Percentiles rank a stretch among this genome's conserved stretches.
Conservation (phyloP, 169 alveolate genomes). For the Toxoplasma gondii region DNA sequence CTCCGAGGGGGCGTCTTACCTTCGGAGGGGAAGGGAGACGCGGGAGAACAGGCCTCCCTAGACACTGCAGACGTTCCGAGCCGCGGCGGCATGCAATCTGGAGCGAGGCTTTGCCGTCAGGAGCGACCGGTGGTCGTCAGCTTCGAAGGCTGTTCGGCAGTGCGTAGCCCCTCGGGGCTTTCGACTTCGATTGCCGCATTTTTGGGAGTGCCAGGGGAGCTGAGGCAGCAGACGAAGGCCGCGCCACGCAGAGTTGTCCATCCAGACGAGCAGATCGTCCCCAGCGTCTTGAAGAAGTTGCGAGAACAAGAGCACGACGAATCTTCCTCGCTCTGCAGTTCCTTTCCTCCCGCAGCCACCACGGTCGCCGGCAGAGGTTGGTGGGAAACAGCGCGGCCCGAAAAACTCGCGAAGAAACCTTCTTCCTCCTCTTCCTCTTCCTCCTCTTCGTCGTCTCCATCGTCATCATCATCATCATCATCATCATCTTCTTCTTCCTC, state of each 20-base stretch:
- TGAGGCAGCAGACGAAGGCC: not conserved
- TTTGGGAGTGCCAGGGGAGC: not conserved
- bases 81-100: no score
- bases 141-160: not conserved
- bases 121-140: not conserved
- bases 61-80: no score
- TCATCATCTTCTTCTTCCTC: no score
- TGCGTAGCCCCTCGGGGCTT: not conserved
- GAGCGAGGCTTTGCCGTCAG: not conserved
- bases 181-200: not conserved
- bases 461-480: no score
- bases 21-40: no score
- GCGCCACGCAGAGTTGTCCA: not conserved
- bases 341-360: not conserved
- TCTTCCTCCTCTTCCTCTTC: no score
- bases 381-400: not conserved
- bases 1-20: no score
- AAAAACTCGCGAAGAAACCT: not conserved
- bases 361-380: not conserved
- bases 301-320: not conserved
- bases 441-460: no score
- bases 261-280: conserved; percentile 37
- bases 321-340: not conserved
- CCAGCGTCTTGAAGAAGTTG: conserved; percentile 10
- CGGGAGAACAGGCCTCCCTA: no score